Evolutionary conservation across 2,329 filamentous ascomycete species (phyloP), one percentile per base, ranked within the genome.

Genomic region (Pseudophaeomoniella oleicola): DNA sequence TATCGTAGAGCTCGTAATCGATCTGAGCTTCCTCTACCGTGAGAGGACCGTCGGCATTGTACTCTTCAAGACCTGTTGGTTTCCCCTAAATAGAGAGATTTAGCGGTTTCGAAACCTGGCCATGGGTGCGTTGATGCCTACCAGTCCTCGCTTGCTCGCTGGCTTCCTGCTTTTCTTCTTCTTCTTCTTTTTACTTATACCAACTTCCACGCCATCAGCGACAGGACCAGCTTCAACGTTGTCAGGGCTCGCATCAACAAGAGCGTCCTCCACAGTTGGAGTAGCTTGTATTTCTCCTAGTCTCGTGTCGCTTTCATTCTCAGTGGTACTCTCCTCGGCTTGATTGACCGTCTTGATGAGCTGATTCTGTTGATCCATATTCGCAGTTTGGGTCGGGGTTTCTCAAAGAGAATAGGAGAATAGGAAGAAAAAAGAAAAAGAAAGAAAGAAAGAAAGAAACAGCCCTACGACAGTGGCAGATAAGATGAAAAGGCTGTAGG

Each of bases 11-110:
- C 10, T 70, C 64, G 14, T 68, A 60, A 50, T 93, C 82, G 35
- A 79, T 67, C 3, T 67, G 58, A 34, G 72, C 68, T 50, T 93
- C 77, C 0, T 66, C 67, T 0, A 78, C 75, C 0, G 80, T 87
- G 42, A 92, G 60, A 0, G 86, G 86, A 1, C 78, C 69, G 54
- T 96, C 88, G 10, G 81, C 76, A 52, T 74, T 90, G 54, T 75
- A 84, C 42, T 86, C 78, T 71, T 87, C 82, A 40, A 86, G 87
- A 0, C 82, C 82, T 4, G 73, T 80, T 4, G 64, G 63, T 40
- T 62, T 59, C 34, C 48, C 52, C 60, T 65, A 42, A 33, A 15
- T 16, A 19, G 16, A 36, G 39, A 41, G 17, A 16, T 14, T 29
- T 27, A 14, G 16, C 33, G 9, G 22, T 13, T 36, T 14, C 41